Percentiles rank a stretch among this genome's conserved stretches.
Evolutionary conservation across 2,329 filamentous ascomycete species (phyloP).

Genomic region (Orbilia blumenaviensis): DNA sequence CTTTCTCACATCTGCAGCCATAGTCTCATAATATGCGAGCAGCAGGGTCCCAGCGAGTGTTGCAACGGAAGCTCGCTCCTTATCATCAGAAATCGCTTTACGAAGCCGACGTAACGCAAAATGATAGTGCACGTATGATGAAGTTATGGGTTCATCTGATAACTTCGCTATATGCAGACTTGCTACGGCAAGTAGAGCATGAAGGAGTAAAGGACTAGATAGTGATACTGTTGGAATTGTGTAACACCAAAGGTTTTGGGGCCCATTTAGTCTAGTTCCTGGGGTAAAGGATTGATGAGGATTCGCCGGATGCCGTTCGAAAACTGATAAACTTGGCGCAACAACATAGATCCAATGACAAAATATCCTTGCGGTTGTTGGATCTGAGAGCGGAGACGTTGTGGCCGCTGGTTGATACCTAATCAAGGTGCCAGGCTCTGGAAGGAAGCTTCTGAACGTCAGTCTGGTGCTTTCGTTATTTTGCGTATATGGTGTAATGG

Average conservation of each 20-base stretch:
- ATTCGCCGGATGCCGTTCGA: slow-evolving; percentile 82
- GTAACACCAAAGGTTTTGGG: slow-evolving; percentile 71
- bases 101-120: slow-evolving; percentile 81
- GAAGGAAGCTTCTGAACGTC: slow-evolving; percentile 64
- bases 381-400: slow-evolving; percentile 79
- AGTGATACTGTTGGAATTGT: slow-evolving; percentile 85
- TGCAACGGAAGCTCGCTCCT: slow-evolving; percentile 75
- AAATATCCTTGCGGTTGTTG: slow-evolving; percentile 82
- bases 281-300: slow-evolving; percentile 61
- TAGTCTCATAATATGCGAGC: slow-evolving; percentile 91
- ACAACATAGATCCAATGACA: slow-evolving; percentile 92
- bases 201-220: slow-evolving; percentile 83
- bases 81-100: slow-evolving; percentile 75
- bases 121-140: slow-evolving; percentile 91
- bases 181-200: slow-evolving; percentile 86
- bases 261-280: slow-evolving; percentile 56
- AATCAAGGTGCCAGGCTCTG: slow-evolving; percentile 66
- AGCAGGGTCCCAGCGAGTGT: slow-evolving; percentile 89
- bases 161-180: slow-evolving; percentile 88
- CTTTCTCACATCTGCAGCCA: slow-evolving; percentile 91
- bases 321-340: slow-evolving; percentile 84
- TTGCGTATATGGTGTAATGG: slow-evolving; percentile 63
- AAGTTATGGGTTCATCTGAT: slow-evolving; percentile 76
- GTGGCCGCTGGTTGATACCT: slow-evolving; percentile 72
- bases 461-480: slow-evolving; percentile 64